Conservation (phyloP, 1,139 yeast genomes). For the Insectozyma bohioensis region DNA sequence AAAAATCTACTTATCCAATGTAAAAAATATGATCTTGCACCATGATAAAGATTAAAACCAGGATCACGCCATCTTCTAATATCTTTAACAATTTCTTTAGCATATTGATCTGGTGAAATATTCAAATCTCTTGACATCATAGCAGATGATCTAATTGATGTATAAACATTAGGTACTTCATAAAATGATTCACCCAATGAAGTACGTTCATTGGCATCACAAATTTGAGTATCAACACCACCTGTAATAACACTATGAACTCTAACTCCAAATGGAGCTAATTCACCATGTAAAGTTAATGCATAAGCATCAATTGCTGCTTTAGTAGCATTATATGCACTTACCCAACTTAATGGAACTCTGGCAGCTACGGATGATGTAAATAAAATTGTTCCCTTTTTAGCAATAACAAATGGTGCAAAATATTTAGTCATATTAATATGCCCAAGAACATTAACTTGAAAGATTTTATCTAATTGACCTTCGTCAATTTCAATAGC, state of each 20-base stretch:
- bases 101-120: conserved; percentile 28
- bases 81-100: conserved; percentile 27
- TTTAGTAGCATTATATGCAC: conserved; percentile 35
- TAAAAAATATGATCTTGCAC: conserved; percentile 22
- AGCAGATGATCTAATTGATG: conserved; percentile 23
- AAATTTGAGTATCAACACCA: conserved; percentile 38
- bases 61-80: conserved; percentile 21
- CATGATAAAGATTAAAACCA: conserved; percentile 34
- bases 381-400: conserved; percentile 35
- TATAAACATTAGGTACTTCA: conserved; percentile 31
- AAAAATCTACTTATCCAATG: conserved; percentile 23
- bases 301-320: conserved; percentile 79
- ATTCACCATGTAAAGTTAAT: conserved; percentile 58
- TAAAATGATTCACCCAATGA: conserved; percentile 20
- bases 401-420: conserved; percentile 27
- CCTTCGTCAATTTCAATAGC: conserved; percentile 32
- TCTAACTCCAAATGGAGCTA: conserved; percentile 40
- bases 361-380: conserved; percentile 38
- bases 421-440: conserved; percentile 37
- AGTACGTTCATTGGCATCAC: conserved; percentile 17
- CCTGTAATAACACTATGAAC: conserved; percentile 43
- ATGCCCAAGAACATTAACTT: conserved; percentile 40
- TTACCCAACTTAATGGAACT: conserved; percentile 36
- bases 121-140: conserved; percentile 29
- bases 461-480: conserved; percentile 23